Evolutionary conservation across 495 filamentous ascomycete genomes (phyloP).

Genomic region (Neurospora tetraspora): DNA sequence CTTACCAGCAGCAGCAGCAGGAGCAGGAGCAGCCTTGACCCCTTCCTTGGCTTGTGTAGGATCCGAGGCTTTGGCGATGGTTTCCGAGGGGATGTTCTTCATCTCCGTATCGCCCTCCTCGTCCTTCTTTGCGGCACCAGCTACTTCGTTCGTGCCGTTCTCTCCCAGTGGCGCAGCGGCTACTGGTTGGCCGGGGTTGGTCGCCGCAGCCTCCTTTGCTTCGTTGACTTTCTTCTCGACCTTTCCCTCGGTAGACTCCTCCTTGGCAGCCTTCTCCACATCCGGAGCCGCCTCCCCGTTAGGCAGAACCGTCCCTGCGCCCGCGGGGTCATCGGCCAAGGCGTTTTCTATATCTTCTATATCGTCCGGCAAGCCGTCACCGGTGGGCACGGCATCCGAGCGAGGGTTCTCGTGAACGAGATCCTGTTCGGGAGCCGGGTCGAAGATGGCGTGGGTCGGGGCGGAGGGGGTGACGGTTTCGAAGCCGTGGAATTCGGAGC

Average conservation of each 20-base stretch:
- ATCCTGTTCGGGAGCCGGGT: neutral
- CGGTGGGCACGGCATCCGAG: neutral
- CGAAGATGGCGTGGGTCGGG: neutral
- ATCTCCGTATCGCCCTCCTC: conserved; percentile 11
- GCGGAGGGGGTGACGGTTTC: neutral
- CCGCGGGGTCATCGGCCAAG: neutral
- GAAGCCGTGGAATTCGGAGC: neutral
- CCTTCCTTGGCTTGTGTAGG: neutral
- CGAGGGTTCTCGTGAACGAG: neutral
- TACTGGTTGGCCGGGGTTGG: neutral
- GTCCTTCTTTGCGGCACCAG: conserved; percentile 1
- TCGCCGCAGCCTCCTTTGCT: neutral
- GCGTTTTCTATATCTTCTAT: neutral
- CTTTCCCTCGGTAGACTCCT: neutral
- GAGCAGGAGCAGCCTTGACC: conserved; percentile 5
- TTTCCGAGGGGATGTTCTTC: conserved; percentile 5
- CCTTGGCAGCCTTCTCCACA: neutral
- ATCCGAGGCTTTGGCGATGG: neutral
- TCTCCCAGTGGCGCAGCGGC: conserved; percentile 1
- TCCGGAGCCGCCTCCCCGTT: neutral
- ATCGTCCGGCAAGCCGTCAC: neutral
- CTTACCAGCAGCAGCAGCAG: conserved; percentile 1
- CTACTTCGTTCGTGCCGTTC: neutral
- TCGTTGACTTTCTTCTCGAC: conserved; percentile 2
- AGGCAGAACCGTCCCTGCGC: neutral